phyloP scores from a whole-genome alignment of 2,329 filamentous ascomycete species.

The Calonectria leucothoes region DNA sequence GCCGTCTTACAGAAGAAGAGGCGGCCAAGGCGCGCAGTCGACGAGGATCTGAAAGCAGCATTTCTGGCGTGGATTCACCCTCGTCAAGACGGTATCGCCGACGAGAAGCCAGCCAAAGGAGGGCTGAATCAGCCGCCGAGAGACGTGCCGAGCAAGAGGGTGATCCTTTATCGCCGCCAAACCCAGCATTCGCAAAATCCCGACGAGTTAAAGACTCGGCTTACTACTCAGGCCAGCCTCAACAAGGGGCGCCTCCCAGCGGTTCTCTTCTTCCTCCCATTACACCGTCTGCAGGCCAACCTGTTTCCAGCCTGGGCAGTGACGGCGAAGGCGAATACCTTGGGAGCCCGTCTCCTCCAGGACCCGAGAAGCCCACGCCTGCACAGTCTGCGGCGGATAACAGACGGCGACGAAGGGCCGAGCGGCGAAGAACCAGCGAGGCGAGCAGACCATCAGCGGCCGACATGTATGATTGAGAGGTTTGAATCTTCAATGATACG shows the following conservation, averaged over 20 bases:
- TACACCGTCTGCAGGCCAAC: constrained; percentile 50
- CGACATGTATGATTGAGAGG: constrained; percentile 52
- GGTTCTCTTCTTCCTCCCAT: constrained; percentile 19
- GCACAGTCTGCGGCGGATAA: constrained; percentile 55
- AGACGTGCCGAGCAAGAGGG: constrained; percentile 54
- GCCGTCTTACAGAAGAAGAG: constrained; percentile 71
- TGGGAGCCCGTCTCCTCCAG: constrained; percentile 60
- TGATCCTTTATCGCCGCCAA: constrained; percentile 64
- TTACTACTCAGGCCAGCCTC: constrained; percentile 66
- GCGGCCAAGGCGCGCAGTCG: constrained; percentile 58
- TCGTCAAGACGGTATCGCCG: constrained; percentile 58
- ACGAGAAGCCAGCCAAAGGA: constrained; percentile 61
- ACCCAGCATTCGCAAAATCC: constrained; percentile 66
- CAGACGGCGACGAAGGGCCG: constrained; percentile 65
- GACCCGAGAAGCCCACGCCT: constrained; percentile 50
- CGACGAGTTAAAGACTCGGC: constrained; percentile 69
- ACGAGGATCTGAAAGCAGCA: constrained; percentile 65
- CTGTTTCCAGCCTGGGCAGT: constrained; percentile 60
- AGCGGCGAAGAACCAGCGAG: constrained; percentile 59
- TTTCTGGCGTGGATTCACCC: constrained; percentile 67
- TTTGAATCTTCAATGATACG: not conserved
- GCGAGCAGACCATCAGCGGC: constrained; percentile 42
- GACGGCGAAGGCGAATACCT: constrained; percentile 63
- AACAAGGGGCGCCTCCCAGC: constrained; percentile 54
- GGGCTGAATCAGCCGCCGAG: constrained; percentile 61